Base-by-base conservation (phyloP, 192 early-diverging fungal species). In the Chytriomyces hyalinus region DNA sequence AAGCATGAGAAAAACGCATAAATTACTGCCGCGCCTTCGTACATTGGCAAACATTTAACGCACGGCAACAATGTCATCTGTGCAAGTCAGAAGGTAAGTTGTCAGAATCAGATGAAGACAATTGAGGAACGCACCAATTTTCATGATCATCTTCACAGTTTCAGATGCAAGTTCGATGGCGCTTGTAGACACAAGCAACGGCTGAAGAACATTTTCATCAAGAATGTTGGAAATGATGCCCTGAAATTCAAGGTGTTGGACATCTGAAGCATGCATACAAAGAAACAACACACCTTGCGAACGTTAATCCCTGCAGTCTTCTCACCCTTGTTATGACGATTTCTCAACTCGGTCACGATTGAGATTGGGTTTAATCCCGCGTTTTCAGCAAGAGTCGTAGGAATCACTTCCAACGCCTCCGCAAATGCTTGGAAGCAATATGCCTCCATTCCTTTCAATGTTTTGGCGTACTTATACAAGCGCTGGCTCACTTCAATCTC, bases 341-440 rank as follows among this genome's bases (percentile, higher is more conserved):
- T 98, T 67, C 96, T 91, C 82, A 99, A 84, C 85, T 99, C 97
- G 4, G 97, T 98, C 59, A 99, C 96, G 65, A 99, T 98, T 26
- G 91, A 86, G 71, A 98, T 98, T 22, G 97, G 97, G 87, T 97
- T 96, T 72, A 99, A 81, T 78, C 97, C 97, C 20, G 97, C 95
- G 79, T 99, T 99, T 83, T 99, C 97, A 17, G 97, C 97, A 50
- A 99, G 80, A 5, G 97, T 99, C 47, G 92, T 95, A 13, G 97
- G 97, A 67, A 99, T 98, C 22, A 99, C 92, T 82, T 99, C 97
- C 57, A 99, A 84, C 6, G 97, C 96, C 78, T 97, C 95, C 45
- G 97, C 96, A 88, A 97, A 99, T 6, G 94, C 96, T 80, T 95
- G 91, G 91, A 98, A 97, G 80, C 97, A 99, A 78, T 98, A 94